phyloP scores from a whole-genome alignment of 495 filamentous ascomycete species.

The Lasiosphaeris hirsuta region DNA sequence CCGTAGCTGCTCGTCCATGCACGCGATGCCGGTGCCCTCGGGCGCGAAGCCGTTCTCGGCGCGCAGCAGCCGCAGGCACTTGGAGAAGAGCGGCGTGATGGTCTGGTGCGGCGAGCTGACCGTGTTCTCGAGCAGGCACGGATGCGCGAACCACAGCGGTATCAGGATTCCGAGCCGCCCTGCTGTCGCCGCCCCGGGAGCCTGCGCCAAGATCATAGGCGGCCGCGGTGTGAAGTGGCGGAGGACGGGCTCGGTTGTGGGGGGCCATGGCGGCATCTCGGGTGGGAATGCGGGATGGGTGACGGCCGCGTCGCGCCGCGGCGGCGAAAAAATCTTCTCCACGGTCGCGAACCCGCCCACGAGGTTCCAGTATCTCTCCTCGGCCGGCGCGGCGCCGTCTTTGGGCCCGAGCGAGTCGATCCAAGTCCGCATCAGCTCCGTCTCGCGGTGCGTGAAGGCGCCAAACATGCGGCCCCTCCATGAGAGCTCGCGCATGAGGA shows the following conservation, averaged over 20 bases:
- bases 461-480: slow-evolving; percentile 47
- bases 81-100: background rate
- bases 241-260: too few relatives aligned
- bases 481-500: slow-evolving; percentile 31
- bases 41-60: slow-evolving; percentile 7
- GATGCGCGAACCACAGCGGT: slow-evolving; percentile 12
- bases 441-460: slow-evolving; percentile 39
- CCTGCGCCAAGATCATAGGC: too few relatives aligned
- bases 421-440: slow-evolving; percentile 31
- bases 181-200: too few relatives aligned
- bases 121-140: slow-evolving; percentile 5
- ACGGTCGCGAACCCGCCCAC: background rate
- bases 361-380: background rate
- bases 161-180: background rate
- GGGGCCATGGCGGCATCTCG: too few relatives aligned
- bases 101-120: slow-evolving; percentile 4
- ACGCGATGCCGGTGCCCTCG: slow-evolving; percentile 1
- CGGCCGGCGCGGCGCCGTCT: too few relatives aligned
- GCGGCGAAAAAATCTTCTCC: too few relatives aligned
- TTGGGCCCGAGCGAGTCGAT: slow-evolving; percentile 29
- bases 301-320: too few relatives aligned
- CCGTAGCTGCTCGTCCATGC: slow-evolving; percentile 12
- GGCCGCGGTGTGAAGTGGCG: too few relatives aligned
- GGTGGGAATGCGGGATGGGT: too few relatives aligned
- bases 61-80: slow-evolving; percentile 6